Evolutionary conservation across 2,329 filamentous ascomycete species (phyloP).

Genomic region (Talaromyces amestolkiae): DNA sequence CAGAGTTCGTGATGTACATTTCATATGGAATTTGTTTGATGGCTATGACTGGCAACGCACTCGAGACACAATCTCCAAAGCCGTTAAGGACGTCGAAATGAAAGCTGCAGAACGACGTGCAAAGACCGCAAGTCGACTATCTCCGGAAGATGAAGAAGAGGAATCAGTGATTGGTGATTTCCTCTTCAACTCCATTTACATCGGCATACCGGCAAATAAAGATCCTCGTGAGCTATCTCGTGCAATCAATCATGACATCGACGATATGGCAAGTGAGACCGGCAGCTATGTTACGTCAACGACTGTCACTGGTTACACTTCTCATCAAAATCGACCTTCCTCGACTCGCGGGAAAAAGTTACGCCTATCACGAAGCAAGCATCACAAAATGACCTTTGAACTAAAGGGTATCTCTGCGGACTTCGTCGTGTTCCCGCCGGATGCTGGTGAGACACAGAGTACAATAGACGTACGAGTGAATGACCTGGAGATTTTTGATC

Average conservation of each 20-base stretch:
- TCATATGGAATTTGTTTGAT: constrained; percentile 98
- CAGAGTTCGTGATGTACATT: constrained; percentile 77
- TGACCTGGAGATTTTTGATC: constrained; percentile 87
- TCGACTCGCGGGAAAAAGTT: constrained; percentile 57
- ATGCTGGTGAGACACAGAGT: constrained; percentile 76
- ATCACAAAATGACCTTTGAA: constrained; percentile 95
- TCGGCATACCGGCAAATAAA: constrained; percentile 80
- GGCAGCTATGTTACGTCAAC: constrained; percentile 82
- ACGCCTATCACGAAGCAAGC: constrained; percentile 77
- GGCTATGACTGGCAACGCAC: constrained; percentile 95
- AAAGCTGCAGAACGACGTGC: constrained; percentile 74
- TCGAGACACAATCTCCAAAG: constrained; percentile 78
- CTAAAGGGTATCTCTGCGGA: constrained; percentile 80
- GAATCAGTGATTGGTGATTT: constrained; percentile 90
- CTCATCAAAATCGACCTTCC: constrained; percentile 33
- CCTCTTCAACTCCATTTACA: constrained; percentile 98
- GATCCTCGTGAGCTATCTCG: constrained; percentile 78
- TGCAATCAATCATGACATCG: constrained; percentile 83
- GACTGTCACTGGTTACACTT: constrained; percentile 37
- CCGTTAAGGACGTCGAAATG: constrained; percentile 81
- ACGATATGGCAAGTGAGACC: constrained; percentile 83
- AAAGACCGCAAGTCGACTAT: constrained; percentile 55
- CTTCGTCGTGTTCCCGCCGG: constrained; percentile 73
- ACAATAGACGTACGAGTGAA: constrained; percentile 80
- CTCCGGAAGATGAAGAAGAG: constrained; percentile 59